Base-by-base conservation (phyloP, 306 rosid genomes). In the Mucuna pruriens region DNA sequence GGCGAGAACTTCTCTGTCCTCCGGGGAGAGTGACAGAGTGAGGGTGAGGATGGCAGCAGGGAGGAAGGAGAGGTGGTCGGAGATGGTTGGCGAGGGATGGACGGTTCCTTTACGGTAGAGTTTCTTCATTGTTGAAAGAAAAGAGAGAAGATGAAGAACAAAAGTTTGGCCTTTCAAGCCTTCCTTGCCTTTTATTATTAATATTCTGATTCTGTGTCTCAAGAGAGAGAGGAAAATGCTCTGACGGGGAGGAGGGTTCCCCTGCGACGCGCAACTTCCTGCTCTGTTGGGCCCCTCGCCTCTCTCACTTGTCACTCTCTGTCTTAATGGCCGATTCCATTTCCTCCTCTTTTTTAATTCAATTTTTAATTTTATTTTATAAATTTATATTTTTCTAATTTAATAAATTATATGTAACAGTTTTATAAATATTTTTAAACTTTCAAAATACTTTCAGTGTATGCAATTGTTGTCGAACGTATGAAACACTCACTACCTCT, bases 1-100 rank as follows among this genome's bases (percentile, higher is more conserved):
- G 0, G 97, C 99, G 4, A 95, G 74, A 39, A 90, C 92, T 65
- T 95, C 99, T 17, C 89, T 77, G 46, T 95, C 98, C 19, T 90
- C 86, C 9, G 87, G 89, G 0, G 94, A 82, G 12, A 95, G 93
- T 34, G 91, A 91, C 54, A 83, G 85, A 61, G 93, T 78, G 67
- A 91, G 95, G 9, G 97, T 55, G 49, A 93, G 86, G 78, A 95
- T 89, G 60, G 92, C 66, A 4, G 94, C 90, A 0, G 99, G 98
- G 9, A 95, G 90, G 86, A 93, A 93, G 20, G 99, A 75, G 9
- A 95, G 89, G 48, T 89, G 90, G 80, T 95, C 91, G 15, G 95
- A 85, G 4, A 86, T 87, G 16, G 83, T n/a, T 29, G 97, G 92
- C 19, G 98, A 91, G 7, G 97, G 99, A 66, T 95, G 99, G 1